These are phyloP conservation scores for Nannizziopsis arthrosporioides DNA, from an alignment of 2,329 filamentous ascomycete species.

Conservation along the genomic window DNA sequence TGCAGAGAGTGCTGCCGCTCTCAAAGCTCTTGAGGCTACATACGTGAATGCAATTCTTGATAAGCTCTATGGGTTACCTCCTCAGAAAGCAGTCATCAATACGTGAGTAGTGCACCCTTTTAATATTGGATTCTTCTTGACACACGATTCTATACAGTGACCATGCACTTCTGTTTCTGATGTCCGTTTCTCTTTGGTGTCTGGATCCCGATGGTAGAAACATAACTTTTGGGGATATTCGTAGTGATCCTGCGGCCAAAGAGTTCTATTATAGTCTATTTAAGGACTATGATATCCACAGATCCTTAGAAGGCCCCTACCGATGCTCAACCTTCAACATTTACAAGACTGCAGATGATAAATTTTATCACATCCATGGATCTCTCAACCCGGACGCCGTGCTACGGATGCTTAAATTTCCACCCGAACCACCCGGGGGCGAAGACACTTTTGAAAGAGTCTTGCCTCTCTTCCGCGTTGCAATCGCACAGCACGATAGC, in stretches of 20 bases:
- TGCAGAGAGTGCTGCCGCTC: conserved; percentile 41
- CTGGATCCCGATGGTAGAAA: conserved; percentile 25
- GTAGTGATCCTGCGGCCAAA: conserved; percentile 19
- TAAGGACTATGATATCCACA: neutral
- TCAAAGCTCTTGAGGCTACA: conserved; percentile 41
- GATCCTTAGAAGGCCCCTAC: neutral
- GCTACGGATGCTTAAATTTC: conserved; percentile 1
- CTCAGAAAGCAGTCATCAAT: conserved; percentile 36
- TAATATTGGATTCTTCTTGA: neutral
- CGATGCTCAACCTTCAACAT: conserved; percentile 35
- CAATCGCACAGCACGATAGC: neutral
- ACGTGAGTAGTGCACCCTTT: conserved; percentile 24
- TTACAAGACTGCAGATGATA: conserved; percentile 36
- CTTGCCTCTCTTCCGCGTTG: neutral
- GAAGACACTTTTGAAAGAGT: conserved; percentile 30
- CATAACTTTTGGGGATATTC: conserved; percentile 11
- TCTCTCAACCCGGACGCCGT: conserved; percentile 13
- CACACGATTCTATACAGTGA: conserved; percentile 21
- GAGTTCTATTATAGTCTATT: neutral
- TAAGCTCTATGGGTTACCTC: conserved; percentile 35
- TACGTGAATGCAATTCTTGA: conserved; percentile 37
- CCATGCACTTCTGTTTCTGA: conserved; percentile 36
- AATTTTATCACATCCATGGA: conserved; percentile 40
- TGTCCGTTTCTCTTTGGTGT: conserved; percentile 29
- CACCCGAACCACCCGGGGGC: neutral